Percentiles rank a stretch among this genome's conserved stretches.
These are phyloP conservation scores for Tylopilus sp. DNA, from an alignment of 768 basidiomycete genomes.

Conservation along the genomic window DNA sequence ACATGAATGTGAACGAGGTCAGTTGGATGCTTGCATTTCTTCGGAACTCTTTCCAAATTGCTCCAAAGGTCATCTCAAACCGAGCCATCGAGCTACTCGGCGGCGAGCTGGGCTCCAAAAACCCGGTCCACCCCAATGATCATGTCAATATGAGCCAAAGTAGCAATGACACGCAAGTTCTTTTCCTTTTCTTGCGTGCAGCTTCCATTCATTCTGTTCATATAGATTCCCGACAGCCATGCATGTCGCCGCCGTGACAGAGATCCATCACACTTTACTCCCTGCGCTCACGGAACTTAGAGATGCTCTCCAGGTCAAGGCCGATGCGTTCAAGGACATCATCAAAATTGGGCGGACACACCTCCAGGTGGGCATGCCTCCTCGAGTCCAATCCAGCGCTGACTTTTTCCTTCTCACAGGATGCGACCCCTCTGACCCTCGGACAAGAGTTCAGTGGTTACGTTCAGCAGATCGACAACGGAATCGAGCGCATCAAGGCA, in stretches of 20 bases:
- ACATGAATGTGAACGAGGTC: conserved; percentile 99
- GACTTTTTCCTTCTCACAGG: conserved; percentile 44
- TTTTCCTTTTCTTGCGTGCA: neutral
- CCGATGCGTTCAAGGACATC: conserved; percentile 81
- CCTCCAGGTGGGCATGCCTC: conserved; percentile 54
- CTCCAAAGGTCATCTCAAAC: conserved; percentile 86
- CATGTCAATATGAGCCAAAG: conserved; percentile 99
- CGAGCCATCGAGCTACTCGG: conserved; percentile 96
- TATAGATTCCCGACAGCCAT: conserved; percentile 95
- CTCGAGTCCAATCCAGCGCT: neutral
- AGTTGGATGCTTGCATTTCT: neutral
- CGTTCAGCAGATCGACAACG: conserved; percentile 90
- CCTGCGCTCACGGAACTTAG: conserved; percentile 84
- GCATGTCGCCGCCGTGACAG: conserved; percentile 95
- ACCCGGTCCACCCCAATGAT: conserved; percentile 97
- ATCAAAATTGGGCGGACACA: conserved; percentile 99
- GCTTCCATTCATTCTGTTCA: neutral
- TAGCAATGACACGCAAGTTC: conserved; percentile 91
- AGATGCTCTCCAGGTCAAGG: conserved; percentile 80
- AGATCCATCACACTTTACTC: conserved; percentile 73
- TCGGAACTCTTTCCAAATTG: neutral
- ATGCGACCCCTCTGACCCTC: conserved; percentile 95
- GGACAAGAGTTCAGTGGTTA: conserved; percentile 99
- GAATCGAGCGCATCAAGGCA: conserved; percentile 78
- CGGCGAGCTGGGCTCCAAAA: conserved; percentile 93